Evolutionary conservation across 2,329 filamentous ascomycete genomes (phyloP).

Genomic region (Penicillium carneum): DNA sequence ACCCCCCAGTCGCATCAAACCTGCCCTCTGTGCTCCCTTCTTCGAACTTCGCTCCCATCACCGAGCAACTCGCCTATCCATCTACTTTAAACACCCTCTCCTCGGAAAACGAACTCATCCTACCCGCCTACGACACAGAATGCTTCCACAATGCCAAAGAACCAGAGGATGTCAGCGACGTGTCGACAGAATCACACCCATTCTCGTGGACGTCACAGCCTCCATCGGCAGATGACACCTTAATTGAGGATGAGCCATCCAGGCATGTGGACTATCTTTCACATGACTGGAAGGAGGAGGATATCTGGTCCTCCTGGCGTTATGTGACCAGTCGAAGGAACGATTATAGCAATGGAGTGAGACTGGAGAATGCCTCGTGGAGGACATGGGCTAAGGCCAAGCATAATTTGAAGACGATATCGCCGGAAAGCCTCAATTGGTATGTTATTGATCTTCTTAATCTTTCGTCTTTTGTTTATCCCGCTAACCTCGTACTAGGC

Average conservation of each 20-base stretch:
- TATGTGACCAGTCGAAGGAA: conserved; percentile 83
- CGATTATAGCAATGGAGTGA: conserved; percentile 78
- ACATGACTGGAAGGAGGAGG: conserved; percentile 90
- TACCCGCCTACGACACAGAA: conserved; percentile 53
- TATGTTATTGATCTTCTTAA: conserved; percentile 55
- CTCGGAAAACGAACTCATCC: conserved; percentile 51
- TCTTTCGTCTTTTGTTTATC: conserved; percentile 6
- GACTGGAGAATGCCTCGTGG: conserved; percentile 96
- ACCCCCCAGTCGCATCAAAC: conserved; percentile 34
- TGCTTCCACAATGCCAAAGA: conserved; percentile 56
- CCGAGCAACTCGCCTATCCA: conserved; percentile 44
- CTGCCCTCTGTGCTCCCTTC: conserved; percentile 51
- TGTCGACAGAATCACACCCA: conserved; percentile 51
- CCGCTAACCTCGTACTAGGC: conserved; percentile 62
- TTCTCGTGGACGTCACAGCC: conserved; percentile 65
- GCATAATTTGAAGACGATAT: conserved; percentile 83
- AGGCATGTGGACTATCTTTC: conserved; percentile 95
- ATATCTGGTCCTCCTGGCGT: conserved; percentile 97
- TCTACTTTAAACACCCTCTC: conserved; percentile 49
- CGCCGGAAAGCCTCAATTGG: conserved; percentile 93
- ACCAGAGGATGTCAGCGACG: conserved; percentile 34
- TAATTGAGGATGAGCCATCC: conserved; percentile 75
- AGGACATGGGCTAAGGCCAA: conserved; percentile 94
- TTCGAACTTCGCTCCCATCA: conserved; percentile 44
- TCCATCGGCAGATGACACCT: conserved; percentile 79